phyloP scores from a whole-genome alignment of 2,329 filamentous ascomycete genomes.

The Knufia petricola region DNA sequence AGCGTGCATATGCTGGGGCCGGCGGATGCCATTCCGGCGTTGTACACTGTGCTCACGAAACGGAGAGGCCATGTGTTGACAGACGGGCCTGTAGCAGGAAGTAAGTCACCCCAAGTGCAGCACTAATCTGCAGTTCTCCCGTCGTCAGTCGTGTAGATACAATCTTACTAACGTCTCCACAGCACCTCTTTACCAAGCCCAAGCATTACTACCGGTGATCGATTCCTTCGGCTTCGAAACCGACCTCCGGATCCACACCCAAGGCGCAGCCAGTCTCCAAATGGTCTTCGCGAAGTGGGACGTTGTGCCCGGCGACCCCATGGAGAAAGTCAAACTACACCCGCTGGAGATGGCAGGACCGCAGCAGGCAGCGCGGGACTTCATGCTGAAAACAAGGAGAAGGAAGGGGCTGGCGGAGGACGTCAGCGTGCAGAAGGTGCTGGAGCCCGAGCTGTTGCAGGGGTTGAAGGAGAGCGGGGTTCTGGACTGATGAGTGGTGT shows the following conservation, averaged over 20 bases:
- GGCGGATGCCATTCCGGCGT: constrained; percentile 73
- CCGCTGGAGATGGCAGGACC: constrained; percentile 80
- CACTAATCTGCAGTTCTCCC: no score
- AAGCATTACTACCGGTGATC: constrained; percentile 86
- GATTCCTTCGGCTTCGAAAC: constrained; percentile 98
- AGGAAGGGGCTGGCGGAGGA: constrained; percentile 93
- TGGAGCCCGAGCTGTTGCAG: constrained; percentile 88
- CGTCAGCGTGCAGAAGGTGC: constrained; percentile 88
- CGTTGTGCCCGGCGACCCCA: constrained; percentile 87
- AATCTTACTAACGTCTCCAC: no score
- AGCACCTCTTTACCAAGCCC: constrained; percentile 85
- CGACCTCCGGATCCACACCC: constrained; percentile 88
- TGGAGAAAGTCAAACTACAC: constrained; percentile 74
- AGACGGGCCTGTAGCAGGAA: constrained; percentile 90
- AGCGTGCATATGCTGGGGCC: constrained; percentile 86
- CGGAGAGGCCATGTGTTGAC: constrained; percentile 85
- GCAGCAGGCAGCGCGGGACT: constrained; percentile 86
- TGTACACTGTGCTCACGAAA: constrained; percentile 86
- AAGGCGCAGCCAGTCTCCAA: constrained; percentile 81
- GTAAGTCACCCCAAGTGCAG: no score
- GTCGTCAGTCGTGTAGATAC: no score
- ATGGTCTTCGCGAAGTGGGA: constrained; percentile 94
- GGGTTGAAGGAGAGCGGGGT: constrained; percentile 81
- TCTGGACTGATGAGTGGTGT: constrained; percentile 43
- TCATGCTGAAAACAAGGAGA: constrained; percentile 88